Conservation (phyloP, 257 asterid species). For the Nyctanthes arbortristis region DNA sequence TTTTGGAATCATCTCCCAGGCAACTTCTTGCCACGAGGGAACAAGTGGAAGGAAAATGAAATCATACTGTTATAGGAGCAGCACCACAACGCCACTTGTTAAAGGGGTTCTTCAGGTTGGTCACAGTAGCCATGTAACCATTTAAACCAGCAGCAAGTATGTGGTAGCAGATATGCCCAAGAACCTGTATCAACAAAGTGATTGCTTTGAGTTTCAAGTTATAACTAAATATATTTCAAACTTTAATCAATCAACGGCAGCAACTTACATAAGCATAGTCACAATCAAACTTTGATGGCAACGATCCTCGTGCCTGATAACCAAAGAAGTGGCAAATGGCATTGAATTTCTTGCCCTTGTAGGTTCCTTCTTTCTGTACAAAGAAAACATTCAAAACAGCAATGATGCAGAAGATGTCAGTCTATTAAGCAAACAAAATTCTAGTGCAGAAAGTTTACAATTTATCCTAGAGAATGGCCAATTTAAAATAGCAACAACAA, state of each 20-base stretch:
- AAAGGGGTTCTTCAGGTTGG: slow-evolving; percentile 86
- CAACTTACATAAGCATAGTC: slow-evolving; percentile 89
- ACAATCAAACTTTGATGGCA: slow-evolving; percentile 96
- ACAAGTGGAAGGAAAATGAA: slow-evolving; percentile 10
- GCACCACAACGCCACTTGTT: slow-evolving; percentile 96
- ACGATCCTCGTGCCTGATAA: slow-evolving; percentile 97
- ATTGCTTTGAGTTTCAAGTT: slow-evolving; percentile 6
- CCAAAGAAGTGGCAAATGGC: slow-evolving; percentile 98
- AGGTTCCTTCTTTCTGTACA: slow-evolving; percentile 86
- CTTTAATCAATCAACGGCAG: not conserved
- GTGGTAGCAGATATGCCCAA: slow-evolving; percentile 86
- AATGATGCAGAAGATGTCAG: not conserved
- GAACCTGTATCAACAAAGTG: slow-evolving; percentile 52
- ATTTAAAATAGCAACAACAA: not conserved
- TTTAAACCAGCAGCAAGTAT: slow-evolving; percentile 88
- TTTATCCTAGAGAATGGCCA: not conserved
- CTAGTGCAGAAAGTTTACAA: slow-evolving; percentile 3
- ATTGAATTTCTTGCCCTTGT: slow-evolving; percentile 84
- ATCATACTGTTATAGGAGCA: slow-evolving; percentile 90
- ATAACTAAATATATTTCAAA: not conserved
- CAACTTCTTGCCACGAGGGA: not conserved
- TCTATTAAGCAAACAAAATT: slow-evolving; percentile 1
- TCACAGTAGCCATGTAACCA: slow-evolving; percentile 90
- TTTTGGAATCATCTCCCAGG: not conserved
- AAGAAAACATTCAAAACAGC: not conserved